Conservation (phyloP, 805 yeast genomes). For the Torulaspora indica region DNA sequence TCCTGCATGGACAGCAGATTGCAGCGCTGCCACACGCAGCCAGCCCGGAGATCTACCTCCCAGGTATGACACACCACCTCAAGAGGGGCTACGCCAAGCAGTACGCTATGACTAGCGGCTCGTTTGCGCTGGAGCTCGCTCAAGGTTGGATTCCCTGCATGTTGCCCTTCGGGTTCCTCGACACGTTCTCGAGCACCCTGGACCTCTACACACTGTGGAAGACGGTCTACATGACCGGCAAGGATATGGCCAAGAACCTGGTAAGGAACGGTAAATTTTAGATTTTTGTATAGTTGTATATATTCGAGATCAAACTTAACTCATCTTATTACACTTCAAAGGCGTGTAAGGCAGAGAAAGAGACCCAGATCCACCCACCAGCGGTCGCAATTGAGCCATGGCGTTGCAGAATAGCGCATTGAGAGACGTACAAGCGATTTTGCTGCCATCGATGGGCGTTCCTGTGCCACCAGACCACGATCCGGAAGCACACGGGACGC, state of each 20-base stretch:
- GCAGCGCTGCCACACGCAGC: constrained; percentile 67
- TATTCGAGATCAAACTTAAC: constrained; percentile 3
- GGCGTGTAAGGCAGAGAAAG: constrained; percentile 1
- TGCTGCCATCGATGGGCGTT: constrained; percentile 10
- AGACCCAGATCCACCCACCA: not conserved
- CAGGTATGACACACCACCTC: constrained; percentile 86
- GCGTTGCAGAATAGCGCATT: constrained; percentile 14
- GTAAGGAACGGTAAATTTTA: constrained; percentile 62
- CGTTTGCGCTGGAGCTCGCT: constrained; percentile 90
- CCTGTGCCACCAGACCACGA: constrained; percentile 1
- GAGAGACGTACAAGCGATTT: constrained; percentile 12
- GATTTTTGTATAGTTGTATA: constrained; percentile 4
- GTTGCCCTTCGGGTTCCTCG: constrained; percentile 93
- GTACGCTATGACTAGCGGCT: constrained; percentile 75
- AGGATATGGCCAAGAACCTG: constrained; percentile 69
- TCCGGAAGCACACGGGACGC: constrained; percentile 8
- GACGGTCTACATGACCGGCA: constrained; percentile 72
- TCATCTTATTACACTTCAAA: not conserved
- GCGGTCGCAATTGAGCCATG: constrained; percentile 1
- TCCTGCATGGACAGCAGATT: constrained; percentile 69
- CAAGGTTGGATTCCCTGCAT: constrained; percentile 98
- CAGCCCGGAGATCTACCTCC: constrained; percentile 63
- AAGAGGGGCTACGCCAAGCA: constrained; percentile 72
- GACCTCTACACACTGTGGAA: constrained; percentile 64
- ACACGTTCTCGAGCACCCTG: constrained; percentile 71